phyloP scores from a whole-genome alignment of 192 early-diverging fungal species.

The Mortierella alpina region DNA sequence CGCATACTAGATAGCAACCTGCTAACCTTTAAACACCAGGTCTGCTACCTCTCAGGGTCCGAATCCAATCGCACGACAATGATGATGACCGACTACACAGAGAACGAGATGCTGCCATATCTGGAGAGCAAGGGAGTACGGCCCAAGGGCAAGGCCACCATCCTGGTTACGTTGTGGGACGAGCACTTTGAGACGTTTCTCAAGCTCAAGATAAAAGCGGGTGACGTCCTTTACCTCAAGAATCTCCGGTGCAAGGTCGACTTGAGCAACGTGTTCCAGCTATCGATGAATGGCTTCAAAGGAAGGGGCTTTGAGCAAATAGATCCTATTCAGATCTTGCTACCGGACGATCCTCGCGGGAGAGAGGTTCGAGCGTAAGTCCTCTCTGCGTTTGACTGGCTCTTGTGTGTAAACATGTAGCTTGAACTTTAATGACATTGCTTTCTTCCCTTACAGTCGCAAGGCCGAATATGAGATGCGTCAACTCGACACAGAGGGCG shows the following conservation, averaged over 20 bases:
- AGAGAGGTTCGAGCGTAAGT: slow-evolving; percentile 7
- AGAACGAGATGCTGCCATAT: slow-evolving; percentile 18
- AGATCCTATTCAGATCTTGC: slow-evolving; percentile 9
- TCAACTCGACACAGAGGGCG: too few relatives aligned
- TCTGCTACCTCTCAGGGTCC: slow-evolving; percentile 10
- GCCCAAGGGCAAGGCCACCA: slow-evolving; percentile 16
- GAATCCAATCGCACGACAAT: neutral
- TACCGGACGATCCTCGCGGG: neutral
- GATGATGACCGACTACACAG: slow-evolving; percentile 43
- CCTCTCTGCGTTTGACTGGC: neutral
- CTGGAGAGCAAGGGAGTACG: slow-evolving; percentile 7
- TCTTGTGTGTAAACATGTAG: too few relatives aligned
- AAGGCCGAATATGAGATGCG: too few relatives aligned
- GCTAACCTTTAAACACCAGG: neutral
- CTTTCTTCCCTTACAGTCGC: too few relatives aligned
- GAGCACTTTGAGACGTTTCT: slow-evolving; percentile 12
- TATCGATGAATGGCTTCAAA: slow-evolving; percentile 16
- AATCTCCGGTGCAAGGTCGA: slow-evolving; percentile 20
- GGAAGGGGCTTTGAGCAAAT: neutral
- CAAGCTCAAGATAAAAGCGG: neutral
- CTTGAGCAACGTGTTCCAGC: slow-evolving; percentile 6
- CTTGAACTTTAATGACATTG: too few relatives aligned
- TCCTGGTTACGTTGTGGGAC: slow-evolving; percentile 42
- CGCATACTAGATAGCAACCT: neutral
- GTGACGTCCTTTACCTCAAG: slow-evolving; percentile 23